Conservation (phyloP, 1,284 basidiomycete genomes). For the Thecaphora thlaspeos region DNA sequence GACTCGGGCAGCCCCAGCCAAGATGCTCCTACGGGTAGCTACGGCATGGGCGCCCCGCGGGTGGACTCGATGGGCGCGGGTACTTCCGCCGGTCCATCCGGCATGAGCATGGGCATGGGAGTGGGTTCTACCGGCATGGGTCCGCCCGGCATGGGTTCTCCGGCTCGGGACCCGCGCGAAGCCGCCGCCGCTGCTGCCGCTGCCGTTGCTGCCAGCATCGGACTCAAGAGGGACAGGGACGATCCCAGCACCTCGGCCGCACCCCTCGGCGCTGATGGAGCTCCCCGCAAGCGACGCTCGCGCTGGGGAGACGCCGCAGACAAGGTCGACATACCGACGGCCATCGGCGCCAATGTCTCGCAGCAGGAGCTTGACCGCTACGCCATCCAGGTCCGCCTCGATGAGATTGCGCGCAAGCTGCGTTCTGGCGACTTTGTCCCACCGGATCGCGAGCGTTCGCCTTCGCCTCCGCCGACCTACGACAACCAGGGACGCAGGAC, state of each 20-base stretch:
- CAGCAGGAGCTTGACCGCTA: constrained; percentile 54
- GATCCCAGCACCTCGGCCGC: constrained; percentile 2
- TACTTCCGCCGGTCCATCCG: too few species aligned
- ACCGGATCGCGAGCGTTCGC: constrained; percentile 87
- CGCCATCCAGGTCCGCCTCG: constrained; percentile 66
- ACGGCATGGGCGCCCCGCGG: background rate
- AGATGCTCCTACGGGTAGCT: background rate
- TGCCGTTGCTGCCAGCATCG: constrained; percentile 29
- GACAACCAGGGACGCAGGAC: constrained; percentile 94
- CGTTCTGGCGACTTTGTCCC: constrained; percentile 91
- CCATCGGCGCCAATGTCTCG: constrained; percentile 47
- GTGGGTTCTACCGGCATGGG: background rate
- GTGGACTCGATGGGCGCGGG: too few species aligned
- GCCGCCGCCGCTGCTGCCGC: constrained; percentile 26
- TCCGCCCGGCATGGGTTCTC: constrained; percentile 1
- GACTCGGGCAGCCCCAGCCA: constrained; percentile 1
- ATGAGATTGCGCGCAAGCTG: constrained; percentile 95
- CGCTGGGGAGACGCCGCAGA: constrained; percentile 53
- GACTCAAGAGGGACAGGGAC: constrained; percentile 28
- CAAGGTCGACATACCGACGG: constrained; percentile 45
- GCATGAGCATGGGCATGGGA: too few species aligned
- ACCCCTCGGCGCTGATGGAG: constrained; percentile 7
- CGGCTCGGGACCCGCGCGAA: constrained; percentile 14
- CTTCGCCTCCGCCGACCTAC: constrained; percentile 95
- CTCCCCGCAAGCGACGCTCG: constrained; percentile 53